phyloP scores from a whole-genome alignment of 1,284 basidiomycete species.

The Moniliophthora roreri region DNA sequence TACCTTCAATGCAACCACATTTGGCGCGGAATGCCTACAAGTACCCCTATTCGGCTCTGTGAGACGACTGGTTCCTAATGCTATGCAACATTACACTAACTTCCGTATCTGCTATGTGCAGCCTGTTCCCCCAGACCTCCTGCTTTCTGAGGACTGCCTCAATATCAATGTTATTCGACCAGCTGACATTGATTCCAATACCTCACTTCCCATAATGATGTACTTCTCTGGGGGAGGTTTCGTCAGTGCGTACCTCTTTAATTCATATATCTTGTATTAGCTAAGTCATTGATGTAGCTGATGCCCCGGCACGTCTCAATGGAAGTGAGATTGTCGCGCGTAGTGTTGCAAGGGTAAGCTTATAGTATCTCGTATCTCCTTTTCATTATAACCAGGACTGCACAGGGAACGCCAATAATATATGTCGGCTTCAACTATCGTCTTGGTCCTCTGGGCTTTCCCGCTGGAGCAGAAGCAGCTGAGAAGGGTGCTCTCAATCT shows the following conservation, averaged over 20 bases:
- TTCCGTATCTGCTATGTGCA: slow-evolving; percentile 13
- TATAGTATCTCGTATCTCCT: neutral
- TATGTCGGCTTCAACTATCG: slow-evolving; percentile 53
- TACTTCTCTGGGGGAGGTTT: slow-evolving; percentile 24
- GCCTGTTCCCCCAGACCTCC: neutral
- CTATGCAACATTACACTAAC: neutral
- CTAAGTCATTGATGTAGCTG: slow-evolving; percentile 33
- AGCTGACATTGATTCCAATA: slow-evolving; percentile 23
- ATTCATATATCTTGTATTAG: neutral
- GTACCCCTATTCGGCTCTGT: neutral
- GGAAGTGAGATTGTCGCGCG: slow-evolving; percentile 43
- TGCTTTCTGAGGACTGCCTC: slow-evolving; percentile 45
- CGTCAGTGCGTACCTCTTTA: slow-evolving; percentile 30
- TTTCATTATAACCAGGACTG: neutral
- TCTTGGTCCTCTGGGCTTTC: slow-evolving; percentile 37
- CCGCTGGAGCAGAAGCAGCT: slow-evolving; percentile 32
- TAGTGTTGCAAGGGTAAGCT: slow-evolving; percentile 42
- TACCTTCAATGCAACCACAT: slow-evolving; percentile 19
- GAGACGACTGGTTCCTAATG: too few species aligned
- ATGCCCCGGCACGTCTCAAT: slow-evolving; percentile 32
- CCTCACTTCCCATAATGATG: slow-evolving; percentile 37
- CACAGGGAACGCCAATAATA: slow-evolving; percentile 50
- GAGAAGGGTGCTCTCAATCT: slow-evolving; percentile 30
- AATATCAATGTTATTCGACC: slow-evolving; percentile 48
- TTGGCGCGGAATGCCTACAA: slow-evolving; percentile 20